These are phyloP conservation scores for Skeletonema tropicum DNA, from an alignment of 108 stramenopile genomes.

Conservation along the genomic window DNA sequence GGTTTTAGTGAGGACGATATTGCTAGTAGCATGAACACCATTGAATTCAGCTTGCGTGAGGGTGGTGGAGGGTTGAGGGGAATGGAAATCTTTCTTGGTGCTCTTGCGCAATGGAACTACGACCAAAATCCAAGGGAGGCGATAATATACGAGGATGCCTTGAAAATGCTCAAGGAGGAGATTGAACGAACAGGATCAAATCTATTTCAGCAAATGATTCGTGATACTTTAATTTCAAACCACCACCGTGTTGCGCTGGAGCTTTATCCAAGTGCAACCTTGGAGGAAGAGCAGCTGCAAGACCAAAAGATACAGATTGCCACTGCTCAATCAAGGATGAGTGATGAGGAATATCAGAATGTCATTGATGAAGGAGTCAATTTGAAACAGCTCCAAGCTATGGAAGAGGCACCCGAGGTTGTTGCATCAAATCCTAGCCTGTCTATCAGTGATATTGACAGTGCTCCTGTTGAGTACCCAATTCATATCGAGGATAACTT, in stretches of 20 bases:
- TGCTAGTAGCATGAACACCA: conserved; percentile 81
- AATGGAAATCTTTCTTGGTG: conserved; percentile 77
- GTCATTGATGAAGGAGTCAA: conserved; percentile 64
- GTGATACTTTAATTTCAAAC: conserved; percentile 72
- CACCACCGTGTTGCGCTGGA: conserved; percentile 74
- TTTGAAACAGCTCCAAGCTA: conserved; percentile 73
- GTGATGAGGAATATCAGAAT: conserved; percentile 47
- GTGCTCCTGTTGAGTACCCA: conserved; percentile 59
- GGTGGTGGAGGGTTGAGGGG: conserved; percentile 80
- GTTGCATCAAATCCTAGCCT: conserved; percentile 79
- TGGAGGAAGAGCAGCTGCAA: conserved; percentile 54
- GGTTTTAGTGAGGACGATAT: conserved; percentile 83
- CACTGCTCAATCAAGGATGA: conserved; percentile 42
- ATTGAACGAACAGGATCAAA: conserved; percentile 60
- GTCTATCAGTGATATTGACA: conserved; percentile 54
- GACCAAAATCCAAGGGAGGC: conserved; percentile 68
- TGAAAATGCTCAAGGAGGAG: conserved; percentile 74
- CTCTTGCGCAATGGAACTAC: conserved; percentile 89
- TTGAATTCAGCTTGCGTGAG: conserved; percentile 83
- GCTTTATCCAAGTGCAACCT: conserved; percentile 65
- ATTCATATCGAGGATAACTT: conserved; percentile 55
- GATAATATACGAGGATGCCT: conserved; percentile 69
- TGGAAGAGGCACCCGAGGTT: conserved; percentile 76
- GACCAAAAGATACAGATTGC: conserved; percentile 49
- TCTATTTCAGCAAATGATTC: conserved; percentile 72